Base-by-base conservation (phyloP, 176 grass and related monocot species). In the Zizania latifolia region DNA sequence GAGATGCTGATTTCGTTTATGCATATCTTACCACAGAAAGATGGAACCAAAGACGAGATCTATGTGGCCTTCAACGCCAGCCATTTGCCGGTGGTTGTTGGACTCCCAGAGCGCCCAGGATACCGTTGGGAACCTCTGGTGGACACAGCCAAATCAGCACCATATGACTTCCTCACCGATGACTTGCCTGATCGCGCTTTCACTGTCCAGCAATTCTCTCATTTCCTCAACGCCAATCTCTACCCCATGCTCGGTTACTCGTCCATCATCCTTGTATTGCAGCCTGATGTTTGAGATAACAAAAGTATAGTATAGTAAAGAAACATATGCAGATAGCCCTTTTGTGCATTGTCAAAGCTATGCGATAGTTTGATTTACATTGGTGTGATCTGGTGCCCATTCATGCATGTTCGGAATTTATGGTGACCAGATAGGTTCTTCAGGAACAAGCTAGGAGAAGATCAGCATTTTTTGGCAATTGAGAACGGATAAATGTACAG, bases 221-320 rank as follows among this genome's bases (percentile, higher is more conserved):
- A 92, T 75, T 98, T 98, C 85, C 77, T 98, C 24, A 35, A 90
- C 56, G 78, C 86, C 62, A 86, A 94, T 23, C 59, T 94, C 62
- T 98, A 98, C 78, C 95, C 95, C 19, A 98, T 94, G 91, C 82
- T 98, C 23, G 90, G 95, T 62, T 98, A 98, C 74, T 86, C 95
- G 0, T 88, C 91, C 13, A 51, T 98, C 65, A 83, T 94, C 71
- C 85, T 98, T 37, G 62, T 92, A 60, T 58, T 70, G 60, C 32
- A 14, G 29, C 84, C 79, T 13, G 71, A 92, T 71, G 84, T 67
- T 71, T 89, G 50, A 89, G 43, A 66, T 58, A 22, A 58, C 2
- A 1, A 17, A 12, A 33, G 40, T 50, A 4, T 13, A 87, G 0
- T 32, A 51, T 21, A 51, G 46, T 8, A 51, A 39, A 59, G 38